Percentiles rank a stretch among this genome's conserved stretches.
Evolutionary conservation across 169 alveolate species (phyloP).

Genomic region (Amoebophrya sp.): DNA sequence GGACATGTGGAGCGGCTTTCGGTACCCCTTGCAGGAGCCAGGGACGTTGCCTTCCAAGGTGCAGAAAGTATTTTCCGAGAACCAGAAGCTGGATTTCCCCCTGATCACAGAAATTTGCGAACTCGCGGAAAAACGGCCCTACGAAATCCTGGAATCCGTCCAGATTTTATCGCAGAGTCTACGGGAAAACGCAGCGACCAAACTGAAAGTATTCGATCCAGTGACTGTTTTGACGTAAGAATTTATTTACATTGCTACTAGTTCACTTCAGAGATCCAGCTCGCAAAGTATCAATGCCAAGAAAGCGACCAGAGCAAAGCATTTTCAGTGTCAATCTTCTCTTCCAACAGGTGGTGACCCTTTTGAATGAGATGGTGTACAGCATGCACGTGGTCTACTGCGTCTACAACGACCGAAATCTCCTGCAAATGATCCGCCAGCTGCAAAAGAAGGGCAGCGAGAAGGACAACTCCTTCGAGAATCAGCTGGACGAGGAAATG

Average conservation of each 20-base stretch:
- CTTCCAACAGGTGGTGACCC: background rate
- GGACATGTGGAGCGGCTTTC: background rate
- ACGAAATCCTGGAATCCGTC: background rate
- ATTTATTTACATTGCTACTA: too few relatives aligned
- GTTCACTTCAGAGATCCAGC: too few relatives aligned
- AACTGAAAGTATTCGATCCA: background rate
- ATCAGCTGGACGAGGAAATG: background rate
- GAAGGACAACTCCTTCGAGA: background rate
- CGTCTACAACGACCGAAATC: background rate
- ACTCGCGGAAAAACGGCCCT: background rate
- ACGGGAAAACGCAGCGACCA: background rate
- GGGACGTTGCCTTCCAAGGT: background rate
- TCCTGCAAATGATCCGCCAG: background rate
- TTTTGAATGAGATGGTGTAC: background rate
- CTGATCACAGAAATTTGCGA: background rate
- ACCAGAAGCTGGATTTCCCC: background rate
- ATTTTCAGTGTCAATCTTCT: background rate
- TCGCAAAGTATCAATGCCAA: too few relatives aligned
- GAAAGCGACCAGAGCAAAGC: too few relatives aligned
- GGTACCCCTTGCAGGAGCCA: background rate
- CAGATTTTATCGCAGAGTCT: background rate
- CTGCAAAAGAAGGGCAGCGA: background rate
- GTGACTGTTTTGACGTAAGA: too few relatives aligned
- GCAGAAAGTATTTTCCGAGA: background rate
- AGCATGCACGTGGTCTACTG: background rate